Conservation (phyloP, 2,329 filamentous ascomycete species). For the Chaetomium globosum region DNA sequence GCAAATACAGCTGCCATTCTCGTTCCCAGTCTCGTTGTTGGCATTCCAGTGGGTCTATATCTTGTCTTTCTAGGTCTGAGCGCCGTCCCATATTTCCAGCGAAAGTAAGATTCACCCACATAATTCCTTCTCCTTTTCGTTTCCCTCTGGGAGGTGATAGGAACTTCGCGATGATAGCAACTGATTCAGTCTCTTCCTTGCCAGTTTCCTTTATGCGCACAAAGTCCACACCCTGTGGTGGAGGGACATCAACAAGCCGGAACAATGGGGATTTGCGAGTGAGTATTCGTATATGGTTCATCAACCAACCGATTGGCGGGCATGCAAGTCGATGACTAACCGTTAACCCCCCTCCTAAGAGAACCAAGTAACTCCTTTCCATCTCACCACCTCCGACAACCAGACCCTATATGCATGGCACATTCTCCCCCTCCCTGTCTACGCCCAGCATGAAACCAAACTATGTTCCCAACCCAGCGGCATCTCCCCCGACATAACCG, state of each 20-base stretch:
- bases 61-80: constrained; percentile 65
- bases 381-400: constrained; percentile 71
- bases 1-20: constrained; percentile 37
- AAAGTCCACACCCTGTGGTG: constrained; percentile 72
- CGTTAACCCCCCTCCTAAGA: constrained; percentile 49
- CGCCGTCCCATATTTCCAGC: constrained; percentile 71
- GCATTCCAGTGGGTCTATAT: constrained; percentile 66
- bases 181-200: background rate
- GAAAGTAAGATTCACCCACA: constrained; percentile 62
- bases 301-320: background rate
- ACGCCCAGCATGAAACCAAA: constrained; percentile 68
- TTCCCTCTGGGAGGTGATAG: background rate
- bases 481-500: constrained; percentile 56
- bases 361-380: constrained; percentile 88
- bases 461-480: constrained; percentile 58
- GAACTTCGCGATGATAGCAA: background rate
- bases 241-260: constrained; percentile 65
- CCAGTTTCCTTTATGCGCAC: constrained; percentile 80
- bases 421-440: constrained; percentile 76
- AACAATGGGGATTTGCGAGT: constrained; percentile 87
- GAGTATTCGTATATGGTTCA: constrained; percentile 38
- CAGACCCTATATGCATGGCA: constrained; percentile 89
- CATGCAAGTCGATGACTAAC: background rate
- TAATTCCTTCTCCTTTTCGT: background rate
- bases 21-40: constrained; percentile 58